These are phyloP conservation scores for Cryptococcus sp. DNA, from an alignment of 1,284 basidiomycete species.

Conservation along the genomic window DNA sequence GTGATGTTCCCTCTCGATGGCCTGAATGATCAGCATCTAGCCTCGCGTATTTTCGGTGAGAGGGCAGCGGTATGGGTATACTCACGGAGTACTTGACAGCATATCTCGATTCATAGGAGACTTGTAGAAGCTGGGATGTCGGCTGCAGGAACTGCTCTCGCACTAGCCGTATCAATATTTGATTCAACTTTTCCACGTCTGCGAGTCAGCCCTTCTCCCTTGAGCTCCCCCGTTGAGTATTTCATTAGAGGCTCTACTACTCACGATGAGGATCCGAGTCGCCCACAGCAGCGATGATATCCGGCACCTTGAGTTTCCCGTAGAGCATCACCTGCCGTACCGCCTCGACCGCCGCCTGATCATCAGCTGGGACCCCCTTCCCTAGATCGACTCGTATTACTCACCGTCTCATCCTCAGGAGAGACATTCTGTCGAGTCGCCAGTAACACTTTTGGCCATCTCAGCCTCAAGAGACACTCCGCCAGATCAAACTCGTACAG, in stretches of 20 bases:
- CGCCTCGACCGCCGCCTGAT: constrained; percentile 68
- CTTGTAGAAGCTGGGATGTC: constrained; percentile 25
- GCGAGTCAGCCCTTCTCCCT: not conserved
- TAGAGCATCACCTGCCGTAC: constrained; percentile 71
- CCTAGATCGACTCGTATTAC: constrained; percentile 28
- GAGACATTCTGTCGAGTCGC: constrained; percentile 63
- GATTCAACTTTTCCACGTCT: constrained; percentile 13
- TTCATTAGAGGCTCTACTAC: not conserved
- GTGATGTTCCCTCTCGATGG: constrained; percentile 18
- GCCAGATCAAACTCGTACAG: constrained; percentile 61
- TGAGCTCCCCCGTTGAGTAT: not conserved
- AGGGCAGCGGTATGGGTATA: not conserved
- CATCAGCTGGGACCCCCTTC: not conserved
- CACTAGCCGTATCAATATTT: constrained; percentile 20
- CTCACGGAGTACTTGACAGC: not conserved
- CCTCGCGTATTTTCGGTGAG: not conserved
- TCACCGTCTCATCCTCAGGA: constrained; percentile 64
- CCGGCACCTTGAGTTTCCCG: constrained; percentile 69
- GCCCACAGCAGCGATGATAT: constrained; percentile 22
- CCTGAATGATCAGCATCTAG: no score
- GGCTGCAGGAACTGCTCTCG: constrained; percentile 26
- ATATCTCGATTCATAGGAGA: constrained; percentile 28
- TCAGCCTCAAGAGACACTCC: constrained; percentile 69
- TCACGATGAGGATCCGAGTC: not conserved
- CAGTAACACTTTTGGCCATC: constrained; percentile 74